Conservation (phyloP, 2,329 filamentous ascomycete species). For the Microcyclosporella mali region DNA sequence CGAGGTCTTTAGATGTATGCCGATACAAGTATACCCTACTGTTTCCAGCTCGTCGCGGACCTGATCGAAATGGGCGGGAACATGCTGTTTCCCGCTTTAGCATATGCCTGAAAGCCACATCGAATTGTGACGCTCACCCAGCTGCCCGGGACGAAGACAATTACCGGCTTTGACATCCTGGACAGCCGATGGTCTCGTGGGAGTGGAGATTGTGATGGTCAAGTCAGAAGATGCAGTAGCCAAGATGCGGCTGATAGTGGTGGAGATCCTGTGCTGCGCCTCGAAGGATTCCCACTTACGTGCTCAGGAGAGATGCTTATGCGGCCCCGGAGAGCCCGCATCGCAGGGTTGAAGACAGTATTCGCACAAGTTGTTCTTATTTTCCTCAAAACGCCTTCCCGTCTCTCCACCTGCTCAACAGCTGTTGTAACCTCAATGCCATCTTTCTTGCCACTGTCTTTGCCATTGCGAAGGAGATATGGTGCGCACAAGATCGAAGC, state of each 20-base stretch:
- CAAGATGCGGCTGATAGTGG: too few relatives aligned
- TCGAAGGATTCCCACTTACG: too few relatives aligned
- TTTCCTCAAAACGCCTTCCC: neutral
- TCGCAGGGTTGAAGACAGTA: too few relatives aligned
- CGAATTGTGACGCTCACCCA: constrained; percentile 2
- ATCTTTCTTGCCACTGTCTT: neutral
- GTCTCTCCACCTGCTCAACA: constrained; percentile 4
- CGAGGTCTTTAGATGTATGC: constrained; percentile 4
- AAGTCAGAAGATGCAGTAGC: too few relatives aligned
- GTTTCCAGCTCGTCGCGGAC: neutral
- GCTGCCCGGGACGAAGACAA: constrained; percentile 10
- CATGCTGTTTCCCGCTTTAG: constrained; percentile 1
- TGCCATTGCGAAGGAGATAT: too few relatives aligned
- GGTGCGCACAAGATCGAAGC: too few relatives aligned
- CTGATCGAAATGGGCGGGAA: constrained; percentile 8
- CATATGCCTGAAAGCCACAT: neutral
- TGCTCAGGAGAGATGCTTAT: too few relatives aligned
- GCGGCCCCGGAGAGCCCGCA: too few relatives aligned
- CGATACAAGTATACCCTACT: constrained; percentile 5
- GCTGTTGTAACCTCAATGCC: constrained; percentile 2
- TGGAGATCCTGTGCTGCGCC: too few relatives aligned
- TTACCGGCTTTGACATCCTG: constrained; percentile 8
- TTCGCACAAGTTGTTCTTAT: constrained; percentile 3
- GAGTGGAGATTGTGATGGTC: too few relatives aligned
- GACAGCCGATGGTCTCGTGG: neutral